Evolutionary conservation across 345 rosid species (phyloP).

Genomic region (Populus pruinosa): DNA sequence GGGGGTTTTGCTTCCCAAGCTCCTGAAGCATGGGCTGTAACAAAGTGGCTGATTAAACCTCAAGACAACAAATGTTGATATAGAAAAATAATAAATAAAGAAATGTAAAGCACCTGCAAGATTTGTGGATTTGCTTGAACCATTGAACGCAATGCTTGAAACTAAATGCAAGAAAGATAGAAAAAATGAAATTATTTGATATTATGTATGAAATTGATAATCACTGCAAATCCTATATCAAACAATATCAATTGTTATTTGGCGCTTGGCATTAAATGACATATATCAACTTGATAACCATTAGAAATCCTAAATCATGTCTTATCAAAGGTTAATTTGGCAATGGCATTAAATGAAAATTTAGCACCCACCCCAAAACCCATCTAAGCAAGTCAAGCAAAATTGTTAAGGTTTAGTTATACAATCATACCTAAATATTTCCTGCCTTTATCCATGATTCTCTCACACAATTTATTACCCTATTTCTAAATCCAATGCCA

Average conservation of each 20-base stretch:
- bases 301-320: no score
- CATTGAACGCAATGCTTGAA: constrained; percentile 89
- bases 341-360: no score
- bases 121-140: constrained; percentile 97
- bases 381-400: no score
- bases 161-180: constrained; percentile 38
- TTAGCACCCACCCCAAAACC: no score
- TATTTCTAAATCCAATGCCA: no score
- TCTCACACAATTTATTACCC: no score
- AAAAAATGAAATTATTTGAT: neutral
- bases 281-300: no score
- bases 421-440: no score
- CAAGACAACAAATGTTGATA: neutral
- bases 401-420: no score
- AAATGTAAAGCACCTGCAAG: constrained; percentile 56
- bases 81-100: neutral
- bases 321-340: no score
- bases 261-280: no score
- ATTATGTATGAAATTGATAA: neutral
- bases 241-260: neutral
- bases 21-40: constrained; percentile 99
- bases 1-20: constrained; percentile 98
- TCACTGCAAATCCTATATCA: neutral
- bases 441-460: no score
- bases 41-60: constrained; percentile 20